phyloP scores from a whole-genome alignment of 2,329 filamentous ascomycete species.

The Sodiomyces alkalinus region DNA sequence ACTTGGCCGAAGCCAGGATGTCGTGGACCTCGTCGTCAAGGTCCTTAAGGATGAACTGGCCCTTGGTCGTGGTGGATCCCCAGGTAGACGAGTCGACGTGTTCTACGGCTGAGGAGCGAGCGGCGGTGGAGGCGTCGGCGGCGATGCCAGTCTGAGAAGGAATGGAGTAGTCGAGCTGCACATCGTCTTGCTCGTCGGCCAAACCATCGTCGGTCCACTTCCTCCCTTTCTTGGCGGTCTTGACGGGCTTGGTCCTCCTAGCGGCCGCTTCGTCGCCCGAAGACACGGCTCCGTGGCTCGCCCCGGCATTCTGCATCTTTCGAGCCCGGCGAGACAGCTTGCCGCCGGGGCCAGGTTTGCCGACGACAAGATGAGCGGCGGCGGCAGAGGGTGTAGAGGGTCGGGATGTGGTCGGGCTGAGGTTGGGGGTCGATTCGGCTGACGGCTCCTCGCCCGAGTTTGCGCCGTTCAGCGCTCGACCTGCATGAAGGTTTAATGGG shows the following conservation, averaged over 20 bases:
- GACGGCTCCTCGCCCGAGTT: slow-evolving; percentile 31
- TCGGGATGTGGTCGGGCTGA: slow-evolving; percentile 62
- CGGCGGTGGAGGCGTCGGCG: slow-evolving; percentile 30
- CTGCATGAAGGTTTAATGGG: slow-evolving; percentile 4
- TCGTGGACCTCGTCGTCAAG: slow-evolving; percentile 85
- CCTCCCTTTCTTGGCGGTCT: slow-evolving; percentile 64
- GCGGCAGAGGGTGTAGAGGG: slow-evolving; percentile 65
- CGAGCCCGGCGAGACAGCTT: slow-evolving; percentile 72
- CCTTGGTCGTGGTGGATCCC: slow-evolving; percentile 73
- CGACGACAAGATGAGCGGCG: slow-evolving; percentile 51
- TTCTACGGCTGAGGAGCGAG: slow-evolving; percentile 48
- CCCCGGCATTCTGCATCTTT: slow-evolving; percentile 50
- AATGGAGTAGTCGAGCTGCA: slow-evolving; percentile 81
- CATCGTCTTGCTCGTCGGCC: slow-evolving; percentile 68
- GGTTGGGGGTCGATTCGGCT: slow-evolving; percentile 52
- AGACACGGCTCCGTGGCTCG: slow-evolving; percentile 45
- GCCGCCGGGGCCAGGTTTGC: slow-evolving; percentile 56
- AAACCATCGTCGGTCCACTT: slow-evolving; percentile 86
- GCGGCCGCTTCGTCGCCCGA: slow-evolving; percentile 68
- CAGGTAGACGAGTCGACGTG: slow-evolving; percentile 65
- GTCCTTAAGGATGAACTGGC: slow-evolving; percentile 88
- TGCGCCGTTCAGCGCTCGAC: slow-evolving; percentile 18
- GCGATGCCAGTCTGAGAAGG: too few relatives aligned
- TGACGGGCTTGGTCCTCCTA: slow-evolving; percentile 41
- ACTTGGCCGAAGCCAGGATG: slow-evolving; percentile 70